Conservation (phyloP, 1,139 yeast species). For the Geotrichum siamense region DNA sequence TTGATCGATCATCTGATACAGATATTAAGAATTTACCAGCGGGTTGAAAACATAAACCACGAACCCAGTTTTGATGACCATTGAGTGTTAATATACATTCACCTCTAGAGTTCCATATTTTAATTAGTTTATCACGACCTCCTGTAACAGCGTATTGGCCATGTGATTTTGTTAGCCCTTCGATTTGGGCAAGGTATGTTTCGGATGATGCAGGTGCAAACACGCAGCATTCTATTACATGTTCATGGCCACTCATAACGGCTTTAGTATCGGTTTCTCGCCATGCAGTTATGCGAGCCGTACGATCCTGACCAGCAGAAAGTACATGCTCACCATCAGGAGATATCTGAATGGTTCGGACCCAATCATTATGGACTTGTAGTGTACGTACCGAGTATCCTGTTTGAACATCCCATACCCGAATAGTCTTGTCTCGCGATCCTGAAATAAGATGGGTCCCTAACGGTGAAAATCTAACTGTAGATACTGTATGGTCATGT, state of each 20-base stretch:
- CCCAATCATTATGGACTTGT: conserved; percentile 87
- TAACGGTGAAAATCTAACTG: conserved; percentile 47
- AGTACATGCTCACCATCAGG: conserved; percentile 51
- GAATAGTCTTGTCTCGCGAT: conserved; percentile 68
- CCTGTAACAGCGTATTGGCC: conserved; percentile 53
- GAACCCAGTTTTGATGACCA: conserved; percentile 89
- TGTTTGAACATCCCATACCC: conserved; percentile 66
- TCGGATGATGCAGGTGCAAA: conserved; percentile 56
- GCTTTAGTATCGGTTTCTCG: conserved; percentile 64
- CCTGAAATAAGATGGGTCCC: conserved; percentile 53
- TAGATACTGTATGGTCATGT: conserved; percentile 85
- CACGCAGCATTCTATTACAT: conserved; percentile 69
- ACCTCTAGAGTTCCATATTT: conserved; percentile 74
- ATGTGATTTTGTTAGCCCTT: conserved; percentile 30
- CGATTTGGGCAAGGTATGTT: conserved; percentile 44
- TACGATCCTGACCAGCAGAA: conserved; percentile 78
- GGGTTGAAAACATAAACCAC: conserved; percentile 64
- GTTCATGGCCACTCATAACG: conserved; percentile 67
- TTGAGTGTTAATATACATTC: conserved; percentile 46
- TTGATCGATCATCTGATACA: conserved; percentile 71
- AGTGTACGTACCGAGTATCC: conserved; percentile 66
- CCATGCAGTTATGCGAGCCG: conserved; percentile 55
- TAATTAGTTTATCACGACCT: conserved; percentile 70
- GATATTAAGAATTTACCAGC: conserved; percentile 64
- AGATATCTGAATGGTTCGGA: conserved; percentile 53